A percentile compares a stretch with the other conserved stretches of the same genome.
Conservation (phyloP, 768 basidiomycete genomes). For the Dendrothele bispora region DNA sequence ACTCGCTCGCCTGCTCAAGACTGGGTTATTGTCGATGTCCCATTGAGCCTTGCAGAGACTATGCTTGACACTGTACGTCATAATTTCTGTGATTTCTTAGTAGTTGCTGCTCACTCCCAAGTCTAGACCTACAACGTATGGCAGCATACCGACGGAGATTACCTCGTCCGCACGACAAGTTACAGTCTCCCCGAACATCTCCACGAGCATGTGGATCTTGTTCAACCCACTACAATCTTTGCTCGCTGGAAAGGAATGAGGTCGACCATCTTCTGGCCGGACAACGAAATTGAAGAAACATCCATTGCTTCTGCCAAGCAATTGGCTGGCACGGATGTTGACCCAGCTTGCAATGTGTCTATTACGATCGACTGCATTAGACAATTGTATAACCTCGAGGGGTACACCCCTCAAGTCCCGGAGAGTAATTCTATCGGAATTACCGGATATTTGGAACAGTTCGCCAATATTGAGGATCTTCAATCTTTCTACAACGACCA, state of each 20-base stretch:
- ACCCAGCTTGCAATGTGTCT: slow-evolving; percentile 46
- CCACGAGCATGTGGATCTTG: slow-evolving; percentile 60
- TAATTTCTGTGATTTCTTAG: not conserved
- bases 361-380: slow-evolving; percentile 55
- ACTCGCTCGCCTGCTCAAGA: slow-evolving; percentile 63
- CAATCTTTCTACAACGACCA: slow-evolving; percentile 50
- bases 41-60: slow-evolving; percentile 59
- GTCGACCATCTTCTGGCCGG: slow-evolving; percentile 36
- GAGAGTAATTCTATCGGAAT: slow-evolving; percentile 52
- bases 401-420: slow-evolving; percentile 40
- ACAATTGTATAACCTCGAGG: slow-evolving; percentile 53
- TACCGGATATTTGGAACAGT: slow-evolving; percentile 53
- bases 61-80: slow-evolving; percentile 65
- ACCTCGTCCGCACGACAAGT: slow-evolving; percentile 59
- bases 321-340: slow-evolving; percentile 22
- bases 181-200: slow-evolving; percentile 66
- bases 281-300: slow-evolving; percentile 13
- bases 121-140: slow-evolving; percentile 62
- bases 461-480: slow-evolving; percentile 52
- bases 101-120: slow-evolving; percentile 1
- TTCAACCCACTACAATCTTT: slow-evolving; percentile 76
- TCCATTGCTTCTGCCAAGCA: not conserved
- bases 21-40: slow-evolving; percentile 62
- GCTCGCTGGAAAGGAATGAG: slow-evolving; percentile 42
- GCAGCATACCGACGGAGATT: slow-evolving; percentile 52